phyloP scores from a whole-genome alignment of 176 grass and related monocot genomes.

The Bolboschoenus planiculmis region DNA sequence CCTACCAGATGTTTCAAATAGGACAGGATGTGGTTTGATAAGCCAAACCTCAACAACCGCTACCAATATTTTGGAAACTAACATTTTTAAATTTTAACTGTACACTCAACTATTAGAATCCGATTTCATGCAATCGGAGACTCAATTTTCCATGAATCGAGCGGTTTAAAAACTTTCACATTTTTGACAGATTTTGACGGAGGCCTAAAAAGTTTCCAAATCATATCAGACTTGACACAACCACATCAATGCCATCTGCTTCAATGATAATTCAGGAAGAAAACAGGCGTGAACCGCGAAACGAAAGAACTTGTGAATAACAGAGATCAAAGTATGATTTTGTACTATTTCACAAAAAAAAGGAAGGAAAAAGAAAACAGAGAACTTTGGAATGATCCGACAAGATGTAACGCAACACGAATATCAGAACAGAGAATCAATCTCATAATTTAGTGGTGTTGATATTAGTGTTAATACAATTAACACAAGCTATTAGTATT shows the following conservation, averaged over 20 bases:
- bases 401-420: not conserved
- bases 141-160: not conserved
- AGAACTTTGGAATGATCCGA: not conserved
- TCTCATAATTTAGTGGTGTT: not conserved
- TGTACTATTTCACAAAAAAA: not conserved
- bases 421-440: not conserved
- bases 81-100: not conserved
- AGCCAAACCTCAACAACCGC: not conserved
- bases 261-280: not conserved
- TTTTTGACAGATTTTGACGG: not conserved
- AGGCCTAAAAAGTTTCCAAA: not conserved
- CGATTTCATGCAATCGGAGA: not conserved
- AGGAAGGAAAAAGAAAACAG: not conserved
- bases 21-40: not conserved
- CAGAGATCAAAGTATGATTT: no score
- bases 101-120: not conserved
- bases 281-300: no score
- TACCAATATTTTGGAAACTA: not conserved
- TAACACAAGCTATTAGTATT: not conserved
- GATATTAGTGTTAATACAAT: not conserved
- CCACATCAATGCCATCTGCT: not conserved
- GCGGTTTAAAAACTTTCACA: not conserved
- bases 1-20: not conserved
- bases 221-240: not conserved
- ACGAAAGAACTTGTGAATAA: no score